phyloP scores from a whole-genome alignment of 1,284 basidiomycete genomes.

The Neolentinus lepideus region DNA sequence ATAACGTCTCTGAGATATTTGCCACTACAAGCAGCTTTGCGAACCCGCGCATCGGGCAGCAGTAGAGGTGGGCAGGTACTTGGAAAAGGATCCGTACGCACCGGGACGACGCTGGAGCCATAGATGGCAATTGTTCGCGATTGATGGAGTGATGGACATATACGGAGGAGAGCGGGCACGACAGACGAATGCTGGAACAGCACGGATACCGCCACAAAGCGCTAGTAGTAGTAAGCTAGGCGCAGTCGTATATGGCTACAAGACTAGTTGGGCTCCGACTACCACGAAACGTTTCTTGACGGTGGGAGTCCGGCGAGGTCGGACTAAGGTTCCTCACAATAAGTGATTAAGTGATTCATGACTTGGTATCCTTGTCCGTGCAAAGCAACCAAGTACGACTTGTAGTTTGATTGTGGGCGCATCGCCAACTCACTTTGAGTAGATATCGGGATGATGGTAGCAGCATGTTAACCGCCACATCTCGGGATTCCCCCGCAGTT shows the following conservation, averaged over 20 bases:
- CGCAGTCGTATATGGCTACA: neutral
- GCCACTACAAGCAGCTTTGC: too few species aligned
- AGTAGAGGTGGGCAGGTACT: too few species aligned
- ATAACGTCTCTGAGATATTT: too few species aligned
- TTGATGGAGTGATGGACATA: too few species aligned
- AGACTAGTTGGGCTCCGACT: neutral
- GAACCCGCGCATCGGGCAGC: too few species aligned
- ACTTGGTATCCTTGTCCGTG: neutral
- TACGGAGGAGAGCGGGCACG: neutral
- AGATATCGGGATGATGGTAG: neutral
- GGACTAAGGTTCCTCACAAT: neutral
- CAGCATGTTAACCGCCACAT: neutral
- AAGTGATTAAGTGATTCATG: neutral
- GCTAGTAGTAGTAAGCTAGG: neutral
- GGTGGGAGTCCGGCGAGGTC: neutral
- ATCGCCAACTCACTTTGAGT: neutral
- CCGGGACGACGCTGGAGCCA: too few species aligned
- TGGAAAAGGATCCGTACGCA: too few species aligned
- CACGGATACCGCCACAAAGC: neutral
- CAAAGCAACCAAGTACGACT: neutral
- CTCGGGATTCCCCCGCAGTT: neutral
- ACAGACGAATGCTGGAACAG: neutral
- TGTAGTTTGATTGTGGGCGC: neutral
- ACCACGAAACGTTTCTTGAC: neutral
- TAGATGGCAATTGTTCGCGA: too few species aligned